Conservation (phyloP, 202 grass and related monocot genomes). For the Eragrostis tef region DNA sequence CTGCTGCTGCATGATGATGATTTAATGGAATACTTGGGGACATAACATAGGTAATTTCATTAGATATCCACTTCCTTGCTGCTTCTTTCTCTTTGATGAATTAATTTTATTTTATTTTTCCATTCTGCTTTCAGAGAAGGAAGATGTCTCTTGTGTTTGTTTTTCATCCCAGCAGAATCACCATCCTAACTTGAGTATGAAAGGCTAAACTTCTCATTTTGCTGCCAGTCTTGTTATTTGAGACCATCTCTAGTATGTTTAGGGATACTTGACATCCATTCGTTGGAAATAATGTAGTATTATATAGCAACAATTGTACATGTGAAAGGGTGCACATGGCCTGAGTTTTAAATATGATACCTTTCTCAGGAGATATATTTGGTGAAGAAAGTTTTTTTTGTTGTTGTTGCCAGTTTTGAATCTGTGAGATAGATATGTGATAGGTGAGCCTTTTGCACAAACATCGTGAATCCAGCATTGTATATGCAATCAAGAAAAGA, state of each 20-base stretch:
- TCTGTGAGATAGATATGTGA: constrained; percentile 31
- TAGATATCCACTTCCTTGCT: constrained; percentile 32
- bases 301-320: constrained; percentile 47
- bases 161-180: constrained; percentile 36
- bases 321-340: constrained; percentile 44
- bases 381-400: constrained; percentile 42
- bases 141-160: constrained; percentile 19
- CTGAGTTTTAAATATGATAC: constrained; percentile 40
- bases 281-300: constrained; percentile 48
- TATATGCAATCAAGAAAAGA: constrained; percentile 45
- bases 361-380: constrained; percentile 33
- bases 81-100: constrained; percentile 39
- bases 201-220: constrained; percentile 55
- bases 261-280: constrained; percentile 49
- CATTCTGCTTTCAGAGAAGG: constrained; percentile 51
- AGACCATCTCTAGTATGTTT: constrained; percentile 42
- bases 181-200: constrained; percentile 51
- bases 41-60: constrained; percentile 75
- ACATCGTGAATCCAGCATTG: constrained; percentile 36
- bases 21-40: constrained; percentile 95
- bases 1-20: constrained; percentile 87
- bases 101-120: neutral
- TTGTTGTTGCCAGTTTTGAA: constrained; percentile 8
- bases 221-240: constrained; percentile 21
- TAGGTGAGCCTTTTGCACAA: constrained; percentile 31